A percentile compares a stretch with the other conserved stretches of the same genome.
Evolutionary conservation across 1,284 basidiomycete species (phyloP).

Genomic region (Boletus sp.): DNA sequence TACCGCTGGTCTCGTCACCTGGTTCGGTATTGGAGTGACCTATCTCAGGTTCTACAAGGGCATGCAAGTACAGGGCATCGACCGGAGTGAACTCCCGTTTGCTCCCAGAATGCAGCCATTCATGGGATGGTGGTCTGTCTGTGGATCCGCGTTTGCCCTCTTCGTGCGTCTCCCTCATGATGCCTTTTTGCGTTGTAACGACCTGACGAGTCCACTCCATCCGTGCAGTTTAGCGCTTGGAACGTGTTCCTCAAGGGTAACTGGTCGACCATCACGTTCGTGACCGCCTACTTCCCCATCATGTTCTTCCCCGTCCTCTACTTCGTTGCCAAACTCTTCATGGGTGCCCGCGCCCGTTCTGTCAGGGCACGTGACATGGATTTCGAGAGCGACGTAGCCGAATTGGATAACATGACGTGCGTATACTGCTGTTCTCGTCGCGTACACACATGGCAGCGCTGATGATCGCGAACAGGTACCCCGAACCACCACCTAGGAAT

Average conservation of each 20-base stretch:
- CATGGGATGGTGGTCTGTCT: conserved; percentile 42
- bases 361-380: conserved; percentile 52
- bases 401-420: conserved; percentile 49
- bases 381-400: conserved; percentile 48
- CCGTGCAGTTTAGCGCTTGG: conserved; percentile 40
- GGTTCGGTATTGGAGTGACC: conserved; percentile 60
- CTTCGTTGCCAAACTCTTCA: conserved; percentile 40
- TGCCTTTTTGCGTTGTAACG: no score
- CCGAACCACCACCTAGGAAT: conserved; percentile 29
- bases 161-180: conserved; percentile 32
- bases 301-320: conserved; percentile 58
- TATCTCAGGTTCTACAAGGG: conserved; percentile 62
- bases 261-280: conserved; percentile 36
- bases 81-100: conserved; percentile 50
- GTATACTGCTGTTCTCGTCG: neutral
- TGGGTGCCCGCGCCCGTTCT: conserved; percentile 36
- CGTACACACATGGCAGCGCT: neutral
- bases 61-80: conserved; percentile 52
- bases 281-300: conserved; percentile 59
- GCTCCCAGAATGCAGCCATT: conserved; percentile 42
- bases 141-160: conserved; percentile 36
- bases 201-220: no score
- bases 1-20: conserved; percentile 51
- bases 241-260: conserved; percentile 41
- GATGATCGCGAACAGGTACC: conserved; percentile 11